Evolutionary conservation across 805 yeast genomes (phyloP), one percentile per base, ranked within the genome.

Genomic region (Metschnikowia drakensbergensis): DNA sequence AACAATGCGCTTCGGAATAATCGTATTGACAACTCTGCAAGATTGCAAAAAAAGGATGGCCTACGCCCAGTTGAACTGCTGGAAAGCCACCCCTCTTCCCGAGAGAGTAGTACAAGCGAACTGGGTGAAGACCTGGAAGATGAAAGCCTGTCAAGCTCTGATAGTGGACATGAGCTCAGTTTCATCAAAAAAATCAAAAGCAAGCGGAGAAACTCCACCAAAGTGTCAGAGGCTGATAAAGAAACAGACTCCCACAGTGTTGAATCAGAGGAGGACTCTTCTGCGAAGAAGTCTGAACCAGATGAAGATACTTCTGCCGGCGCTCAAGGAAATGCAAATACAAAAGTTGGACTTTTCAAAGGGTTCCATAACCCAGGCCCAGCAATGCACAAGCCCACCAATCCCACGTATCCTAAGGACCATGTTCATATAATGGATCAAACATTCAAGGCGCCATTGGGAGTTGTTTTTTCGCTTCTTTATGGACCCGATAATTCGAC

Each of bases 401-500:
- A 65, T 1, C 61, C 76, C 38, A 74, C 71, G 1, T 66, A 68
- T 39, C 73, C 75, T 17, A 46, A 51, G 17, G 57, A 58, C 2
- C 78, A 70, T 39, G 62, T 79, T 4, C 70, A 86, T 31, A 68
- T 81, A 4, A 68, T 71, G 25, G 77, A 78, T 34, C 79, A 76
- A 25, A 69, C 67, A 1, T 67, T 86, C 33, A 67, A 74, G 11
- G 91, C 87, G 1, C 94, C 98, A 1, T 69, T 92, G 3, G 97
- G 97, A 0, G 73, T 84, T 0, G 77, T 89, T 0, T 88, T 75
- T 58, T 80, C 79, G 47, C 58, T 91, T 6, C 55, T 90, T 42
- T 92, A 85, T 66, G 96, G 96, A 26, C 69, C 74, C 5, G 59
- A 60, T 22, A 76, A 80, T 42, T 76, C 65, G 4, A 44, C 59